Evolutionary conservation across 345 rosid genomes (phyloP).

Genomic region (Erodium maritimum): DNA sequence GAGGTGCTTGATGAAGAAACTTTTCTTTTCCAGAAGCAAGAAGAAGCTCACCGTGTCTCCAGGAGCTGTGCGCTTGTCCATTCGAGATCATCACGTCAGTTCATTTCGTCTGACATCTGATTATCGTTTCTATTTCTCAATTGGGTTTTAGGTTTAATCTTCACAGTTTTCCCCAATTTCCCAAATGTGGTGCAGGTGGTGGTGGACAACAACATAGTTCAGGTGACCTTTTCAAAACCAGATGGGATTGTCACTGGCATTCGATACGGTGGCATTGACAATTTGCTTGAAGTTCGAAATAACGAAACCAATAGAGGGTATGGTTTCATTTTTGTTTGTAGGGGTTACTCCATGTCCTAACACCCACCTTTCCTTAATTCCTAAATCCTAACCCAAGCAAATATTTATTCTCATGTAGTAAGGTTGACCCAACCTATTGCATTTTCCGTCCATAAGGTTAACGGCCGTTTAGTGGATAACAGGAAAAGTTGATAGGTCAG

Average conservation of each 20-base stretch:
- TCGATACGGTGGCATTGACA: constrained; percentile 33
- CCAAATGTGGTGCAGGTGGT: constrained; percentile 25
- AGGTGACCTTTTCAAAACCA: constrained; percentile 45
- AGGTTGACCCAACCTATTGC: no score
- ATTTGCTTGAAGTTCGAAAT: constrained; percentile 38
- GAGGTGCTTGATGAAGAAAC: neutral
- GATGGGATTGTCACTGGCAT: constrained; percentile 40
- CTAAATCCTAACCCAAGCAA: no score
- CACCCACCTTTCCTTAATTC: no score
- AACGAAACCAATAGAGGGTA: constrained; percentile 49
- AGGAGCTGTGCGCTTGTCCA: constrained; percentile 8
- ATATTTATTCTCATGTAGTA: no score
- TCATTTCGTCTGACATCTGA: neutral
- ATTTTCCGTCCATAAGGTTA: no score
- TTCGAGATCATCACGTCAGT: constrained; percentile 13
- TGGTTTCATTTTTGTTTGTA: no score
- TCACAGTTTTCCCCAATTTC: neutral
- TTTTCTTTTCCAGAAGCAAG: neutral
- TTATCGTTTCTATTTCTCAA: neutral
- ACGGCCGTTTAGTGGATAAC: no score
- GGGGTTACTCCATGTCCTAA: no score
- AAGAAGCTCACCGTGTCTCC: neutral
- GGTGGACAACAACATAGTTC: constrained; percentile 41
- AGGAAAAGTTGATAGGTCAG: no score
- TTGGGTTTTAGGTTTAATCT: neutral